Evolutionary conservation across 768 basidiomycete species (phyloP).

Genomic region (Boletus bicolor): DNA sequence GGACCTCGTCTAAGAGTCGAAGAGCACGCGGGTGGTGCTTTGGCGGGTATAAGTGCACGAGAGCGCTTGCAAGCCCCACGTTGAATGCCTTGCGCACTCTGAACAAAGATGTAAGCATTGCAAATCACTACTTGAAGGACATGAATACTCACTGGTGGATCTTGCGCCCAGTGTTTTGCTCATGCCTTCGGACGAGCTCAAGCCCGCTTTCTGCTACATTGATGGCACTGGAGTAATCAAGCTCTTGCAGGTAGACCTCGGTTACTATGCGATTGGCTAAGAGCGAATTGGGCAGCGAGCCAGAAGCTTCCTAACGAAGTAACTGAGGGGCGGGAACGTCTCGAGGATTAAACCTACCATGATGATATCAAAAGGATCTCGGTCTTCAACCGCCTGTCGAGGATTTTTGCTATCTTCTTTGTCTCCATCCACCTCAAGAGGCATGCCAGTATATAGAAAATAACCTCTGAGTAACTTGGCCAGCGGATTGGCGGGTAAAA

Average conservation of each 20-base stretch:
- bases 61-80: slow-evolving; percentile 64
- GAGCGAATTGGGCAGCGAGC: slow-evolving; percentile 50
- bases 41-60: slow-evolving; percentile 85
- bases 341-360: slow-evolving; percentile 44
- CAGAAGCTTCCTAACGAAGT: slow-evolving; percentile 50
- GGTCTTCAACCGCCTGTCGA: slow-evolving; percentile 27
- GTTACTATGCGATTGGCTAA: slow-evolving; percentile 65
- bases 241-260: slow-evolving; percentile 61
- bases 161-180: slow-evolving; percentile 54
- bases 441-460: slow-evolving; percentile 56
- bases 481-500: slow-evolving; percentile 63
- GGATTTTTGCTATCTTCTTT: slow-evolving; percentile 15
- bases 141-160: slow-evolving; percentile 43
- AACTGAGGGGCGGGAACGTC: slow-evolving; percentile 2
- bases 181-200: slow-evolving; percentile 48
- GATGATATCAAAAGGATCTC: slow-evolving; percentile 59
- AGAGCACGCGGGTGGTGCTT: slow-evolving; percentile 84
- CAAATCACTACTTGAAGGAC: background rate
- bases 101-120: background rate
- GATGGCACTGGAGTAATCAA: slow-evolving; percentile 73
- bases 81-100: slow-evolving; percentile 72
- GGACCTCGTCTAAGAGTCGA: slow-evolving; percentile 67
- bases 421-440: slow-evolving; percentile 39
- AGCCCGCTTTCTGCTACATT: slow-evolving; percentile 71
- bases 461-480: slow-evolving; percentile 63